Conservation (phyloP, 163 green algal genomes). For the Chloroidium sp. region DNA sequence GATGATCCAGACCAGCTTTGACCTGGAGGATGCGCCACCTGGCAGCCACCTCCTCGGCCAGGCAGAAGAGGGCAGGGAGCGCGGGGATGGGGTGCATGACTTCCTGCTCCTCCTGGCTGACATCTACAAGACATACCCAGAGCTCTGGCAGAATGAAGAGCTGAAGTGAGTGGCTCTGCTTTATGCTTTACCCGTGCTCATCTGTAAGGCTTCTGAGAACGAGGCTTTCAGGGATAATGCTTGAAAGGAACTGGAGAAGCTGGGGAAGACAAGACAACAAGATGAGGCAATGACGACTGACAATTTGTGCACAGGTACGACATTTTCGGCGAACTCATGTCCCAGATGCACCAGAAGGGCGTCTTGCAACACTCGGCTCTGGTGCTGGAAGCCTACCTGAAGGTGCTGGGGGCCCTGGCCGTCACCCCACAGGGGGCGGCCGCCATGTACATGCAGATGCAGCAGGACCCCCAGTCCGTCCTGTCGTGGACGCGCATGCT, state of each 20-base stretch:
- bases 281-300: too few species aligned
- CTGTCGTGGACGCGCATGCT: slow-evolving; percentile 38
- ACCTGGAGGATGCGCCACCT: too few species aligned
- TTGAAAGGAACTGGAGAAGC: too few species aligned
- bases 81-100: slow-evolving; percentile 20
- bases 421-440: slow-evolving; percentile 38
- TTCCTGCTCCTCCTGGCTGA: slow-evolving; percentile 34
- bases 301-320: slow-evolving; percentile 10
- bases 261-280: too few species aligned
- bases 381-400: slow-evolving; percentile 56
- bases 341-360: slow-evolving; percentile 11
- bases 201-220: too few species aligned
- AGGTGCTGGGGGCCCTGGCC: slow-evolving; percentile 55
- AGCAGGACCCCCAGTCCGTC: background rate
- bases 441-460: slow-evolving; percentile 15
- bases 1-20: background rate
- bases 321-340: slow-evolving; percentile 32
- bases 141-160: slow-evolving; percentile 41
- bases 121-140: slow-evolving; percentile 27
- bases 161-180: slow-evolving; percentile 11
- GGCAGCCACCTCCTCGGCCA: background rate
- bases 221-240: too few species aligned
- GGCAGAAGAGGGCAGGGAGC: background rate
- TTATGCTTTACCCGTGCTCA: background rate
- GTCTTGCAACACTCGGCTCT: slow-evolving; percentile 19